Percentiles rank a stretch among this genome's conserved stretches.
Conservation (phyloP, 106 monocot genomes). For the Dioscorea zingiberensis region DNA sequence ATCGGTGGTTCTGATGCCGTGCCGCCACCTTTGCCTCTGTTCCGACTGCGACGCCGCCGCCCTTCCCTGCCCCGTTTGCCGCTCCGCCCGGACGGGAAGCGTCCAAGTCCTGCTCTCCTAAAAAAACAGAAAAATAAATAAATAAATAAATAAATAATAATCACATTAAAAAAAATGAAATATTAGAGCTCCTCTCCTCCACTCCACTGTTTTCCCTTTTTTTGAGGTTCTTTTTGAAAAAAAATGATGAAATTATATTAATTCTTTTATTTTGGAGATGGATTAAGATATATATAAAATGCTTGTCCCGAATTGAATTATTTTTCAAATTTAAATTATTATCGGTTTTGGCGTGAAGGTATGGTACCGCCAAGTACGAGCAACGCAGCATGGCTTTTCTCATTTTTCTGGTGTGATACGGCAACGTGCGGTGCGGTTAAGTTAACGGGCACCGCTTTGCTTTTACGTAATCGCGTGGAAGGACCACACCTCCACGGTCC, state of each 20-base stretch:
- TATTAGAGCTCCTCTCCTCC: not conserved
- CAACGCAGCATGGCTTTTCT: too few species aligned
- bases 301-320: too few species aligned
- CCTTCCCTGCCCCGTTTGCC: conserved; percentile 9
- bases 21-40: conserved; percentile 78
- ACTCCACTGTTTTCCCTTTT: conserved; percentile 25
- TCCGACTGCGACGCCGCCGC: conserved; percentile 24
- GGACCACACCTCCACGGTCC: too few species aligned
- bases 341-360: too few species aligned
- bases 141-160: not conserved
- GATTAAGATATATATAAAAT: not conserved
- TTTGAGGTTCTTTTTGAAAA: conserved; percentile 15
- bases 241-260: too few species aligned
- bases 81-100: conserved; percentile 5
- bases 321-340: too few species aligned
- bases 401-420: too few species aligned
- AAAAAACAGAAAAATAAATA: not conserved
- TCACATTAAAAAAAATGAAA: conserved; percentile 21
- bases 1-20: conserved; percentile 57
- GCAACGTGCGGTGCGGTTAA: too few species aligned
- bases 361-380: too few species aligned
- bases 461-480: too few species aligned
- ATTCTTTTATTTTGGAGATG: too few species aligned
- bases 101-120: conserved; percentile 27
- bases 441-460: too few species aligned